Evolutionary conservation across 1,139 yeast genomes (phyloP), one percentile per base, ranked within the genome.

Genomic region (Blastobotrys niveus): DNA sequence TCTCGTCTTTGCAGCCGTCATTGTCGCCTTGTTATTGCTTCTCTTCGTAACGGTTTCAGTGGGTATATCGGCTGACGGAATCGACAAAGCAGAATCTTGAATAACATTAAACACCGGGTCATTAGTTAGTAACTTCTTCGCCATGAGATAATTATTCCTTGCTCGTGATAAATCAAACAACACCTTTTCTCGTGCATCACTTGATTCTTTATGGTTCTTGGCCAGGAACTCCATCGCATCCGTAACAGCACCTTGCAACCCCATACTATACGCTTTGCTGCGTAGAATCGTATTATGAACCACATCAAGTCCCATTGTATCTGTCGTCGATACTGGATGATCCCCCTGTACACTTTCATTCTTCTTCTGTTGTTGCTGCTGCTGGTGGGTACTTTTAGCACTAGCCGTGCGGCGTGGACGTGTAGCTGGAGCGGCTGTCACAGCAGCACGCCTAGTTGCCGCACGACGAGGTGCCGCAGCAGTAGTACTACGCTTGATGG

Each of bases 101-200:
- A 74, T 54, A 21, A 69, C 68, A n/a, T 71, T 67, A 50, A 68
- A 71, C 22, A 72, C 67, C 0, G 79, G 74, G 51, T 74, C 77
- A 6, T 53, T 46, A 31, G 50, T 46, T 12, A 65, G 52, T 12
- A 52, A 34, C 15, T 51, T 45, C 21, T 46, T 46, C 1, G 66
- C 66, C 21, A 47, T 39, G 8, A 53, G 39, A 37, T 54, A 57
- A 7, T 47, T 42, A 22, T 51, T 49, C 17, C 58, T 48, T 5
- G 65, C 57, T 29, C 50, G 49, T 2, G 51, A 44, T 4, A 52
- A 38, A 8, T 48, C 49, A 24, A 56, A 48, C 32, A 57, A 25
- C 6, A 55, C 50, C 9, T 40, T 41, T 22, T 61, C 62, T 15
- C 56, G 43, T 38, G 41, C n/a, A 26, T 42, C 24, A 42, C 30